Percentiles rank a stretch among this genome's conserved stretches.
Evolutionary conservation across 257 asterid species (phyloP).

Genomic region (Ilex asprella): DNA sequence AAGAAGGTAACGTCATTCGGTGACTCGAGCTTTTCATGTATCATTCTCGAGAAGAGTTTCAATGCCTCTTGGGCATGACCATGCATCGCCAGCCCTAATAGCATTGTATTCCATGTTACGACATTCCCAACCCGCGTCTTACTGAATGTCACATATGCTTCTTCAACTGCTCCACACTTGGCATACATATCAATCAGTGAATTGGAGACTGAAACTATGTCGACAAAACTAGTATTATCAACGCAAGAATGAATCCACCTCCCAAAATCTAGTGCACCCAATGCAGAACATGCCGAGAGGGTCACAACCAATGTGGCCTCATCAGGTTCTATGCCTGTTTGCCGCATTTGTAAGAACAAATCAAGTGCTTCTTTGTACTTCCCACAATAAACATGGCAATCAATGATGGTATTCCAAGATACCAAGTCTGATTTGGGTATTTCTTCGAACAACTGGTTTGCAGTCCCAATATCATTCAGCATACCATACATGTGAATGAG

Average conservation of each 20-base stretch:
- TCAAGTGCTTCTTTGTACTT: conserved; percentile 1
- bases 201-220: not conserved
- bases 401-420: conserved; percentile 12
- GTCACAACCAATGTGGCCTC: conserved; percentile 9
- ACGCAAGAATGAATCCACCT: conserved; percentile 8
- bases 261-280: conserved; percentile 7
- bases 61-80: conserved; percentile 10
- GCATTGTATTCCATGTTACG: conserved; percentile 14
- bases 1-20: conserved; percentile 13
- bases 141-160: conserved; percentile 4
- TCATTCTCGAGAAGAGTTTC: conserved; percentile 7
- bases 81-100: conserved; percentile 3
- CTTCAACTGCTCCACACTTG: conserved; percentile 12
- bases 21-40: not conserved
- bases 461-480: conserved; percentile 5
- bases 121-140: conserved; percentile 2
- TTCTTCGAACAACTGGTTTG: conserved; percentile 9
- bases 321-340: conserved; percentile 4
- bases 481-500: conserved; percentile 15
- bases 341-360: conserved; percentile 10
- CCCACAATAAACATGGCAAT: conserved; percentile 8
- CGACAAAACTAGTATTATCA: not conserved
- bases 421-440: conserved; percentile 3
- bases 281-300: conserved; percentile 12
- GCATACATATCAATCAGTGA: conserved; percentile 15